Percentiles rank a stretch among this genome's conserved stretches.
These are phyloP conservation scores for Trichoderma virens DNA, from an alignment of 495 filamentous ascomycete species.

Conservation along the genomic window DNA sequence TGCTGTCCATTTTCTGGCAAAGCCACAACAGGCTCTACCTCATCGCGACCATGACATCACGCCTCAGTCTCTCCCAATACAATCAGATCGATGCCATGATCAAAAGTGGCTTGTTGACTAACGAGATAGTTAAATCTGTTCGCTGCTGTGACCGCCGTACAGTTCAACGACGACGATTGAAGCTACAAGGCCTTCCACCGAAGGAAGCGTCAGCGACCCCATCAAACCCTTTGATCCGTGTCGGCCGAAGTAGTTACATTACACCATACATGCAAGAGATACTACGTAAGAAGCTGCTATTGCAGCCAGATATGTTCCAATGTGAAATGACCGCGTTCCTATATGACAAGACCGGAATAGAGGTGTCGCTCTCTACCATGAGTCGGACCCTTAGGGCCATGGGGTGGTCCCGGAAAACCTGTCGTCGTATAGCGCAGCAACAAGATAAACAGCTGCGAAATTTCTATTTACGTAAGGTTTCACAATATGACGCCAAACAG, in stretches of 20 bases:
- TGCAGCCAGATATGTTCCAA: constrained; percentile 14
- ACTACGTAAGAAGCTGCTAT: constrained; percentile 11
- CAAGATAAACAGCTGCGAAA: constrained; percentile 29
- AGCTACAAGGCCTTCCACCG: too few relatives aligned
- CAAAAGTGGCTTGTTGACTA: too few relatives aligned
- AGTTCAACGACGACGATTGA: too few relatives aligned
- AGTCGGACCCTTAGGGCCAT: constrained; percentile 19
- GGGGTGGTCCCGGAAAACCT: constrained; percentile 25
- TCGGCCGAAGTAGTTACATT: constrained; percentile 12
- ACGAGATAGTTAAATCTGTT: too few relatives aligned
- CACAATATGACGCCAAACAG: constrained; percentile 24
- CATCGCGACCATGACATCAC: too few relatives aligned
- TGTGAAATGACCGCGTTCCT: constrained; percentile 31
- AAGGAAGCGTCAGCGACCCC: too few relatives aligned
- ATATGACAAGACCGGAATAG: constrained; percentile 25
- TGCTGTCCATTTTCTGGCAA: too few relatives aligned
- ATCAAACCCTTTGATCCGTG: too few relatives aligned
- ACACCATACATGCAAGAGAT: constrained; percentile 13
- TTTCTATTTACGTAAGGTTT: constrained; percentile 27
- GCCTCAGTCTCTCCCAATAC: too few relatives aligned
- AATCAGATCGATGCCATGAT: too few relatives aligned
- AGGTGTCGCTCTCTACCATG: constrained; percentile 19
- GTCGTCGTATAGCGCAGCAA: constrained; percentile 25
- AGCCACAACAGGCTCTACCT: too few relatives aligned
- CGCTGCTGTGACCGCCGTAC: too few relatives aligned